Conservation (phyloP, 176 grass and related monocot genomes). For the Hordeum marinum region DNA sequence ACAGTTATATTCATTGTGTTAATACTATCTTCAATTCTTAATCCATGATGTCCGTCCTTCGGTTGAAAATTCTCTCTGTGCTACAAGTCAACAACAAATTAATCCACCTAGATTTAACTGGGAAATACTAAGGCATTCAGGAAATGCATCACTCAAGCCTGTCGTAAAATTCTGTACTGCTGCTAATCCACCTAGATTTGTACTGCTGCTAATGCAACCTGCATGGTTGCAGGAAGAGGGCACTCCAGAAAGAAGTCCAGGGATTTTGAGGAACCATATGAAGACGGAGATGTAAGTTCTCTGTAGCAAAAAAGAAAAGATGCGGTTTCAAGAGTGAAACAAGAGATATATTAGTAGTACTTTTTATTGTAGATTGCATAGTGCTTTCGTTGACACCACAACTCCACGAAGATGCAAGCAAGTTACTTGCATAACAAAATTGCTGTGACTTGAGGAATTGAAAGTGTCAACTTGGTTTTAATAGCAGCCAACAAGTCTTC, state of each 20-base stretch:
- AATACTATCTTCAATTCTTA: not conserved
- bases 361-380: not conserved
- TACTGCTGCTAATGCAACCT: not conserved
- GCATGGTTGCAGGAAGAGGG: conserved; percentile 37
- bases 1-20: not conserved
- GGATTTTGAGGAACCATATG: conserved; percentile 41
- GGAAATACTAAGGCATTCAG: not conserved
- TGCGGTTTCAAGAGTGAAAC: not conserved
- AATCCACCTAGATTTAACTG: not conserved
- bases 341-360: not conserved
- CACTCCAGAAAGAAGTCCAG: conserved; percentile 47
- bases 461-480: not conserved
- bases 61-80: not conserved
- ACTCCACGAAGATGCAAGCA: not conserved
- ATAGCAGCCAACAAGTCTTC: not conserved
- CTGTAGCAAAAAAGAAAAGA: not conserved
- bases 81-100: too few relatives aligned
- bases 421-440: not conserved
- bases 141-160: not conserved
- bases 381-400: not conserved
- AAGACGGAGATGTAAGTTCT: conserved; percentile 50
- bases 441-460: not conserved
- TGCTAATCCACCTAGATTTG: conserved; percentile 14
- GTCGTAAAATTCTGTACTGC: not conserved
- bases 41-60: not conserved